These are phyloP conservation scores for Aspergillus pseudoviridinutans DNA, from an alignment of 2,329 filamentous ascomycete species.

Conservation along the genomic window DNA sequence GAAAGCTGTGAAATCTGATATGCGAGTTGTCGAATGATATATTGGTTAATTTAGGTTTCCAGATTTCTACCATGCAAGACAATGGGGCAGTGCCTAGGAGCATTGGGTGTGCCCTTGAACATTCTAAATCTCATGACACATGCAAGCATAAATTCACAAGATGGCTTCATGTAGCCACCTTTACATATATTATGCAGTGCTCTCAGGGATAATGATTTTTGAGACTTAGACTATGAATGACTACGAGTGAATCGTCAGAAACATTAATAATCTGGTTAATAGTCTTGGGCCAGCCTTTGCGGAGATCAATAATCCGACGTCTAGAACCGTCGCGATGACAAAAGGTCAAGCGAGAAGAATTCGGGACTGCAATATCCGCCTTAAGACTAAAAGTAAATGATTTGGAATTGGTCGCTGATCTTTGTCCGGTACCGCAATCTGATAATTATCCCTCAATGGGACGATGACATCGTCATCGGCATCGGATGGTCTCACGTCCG, in stretches of 20 bases:
- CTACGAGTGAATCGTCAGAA: neutral
- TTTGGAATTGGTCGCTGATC: neutral
- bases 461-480: neutral
- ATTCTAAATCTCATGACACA: neutral
- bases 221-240: neutral
- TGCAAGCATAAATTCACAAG: neutral
- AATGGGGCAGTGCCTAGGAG: neutral
- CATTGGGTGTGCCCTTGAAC: neutral
- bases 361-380: neutral
- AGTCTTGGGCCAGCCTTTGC: neutral
- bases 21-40: neutral
- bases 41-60: neutral
- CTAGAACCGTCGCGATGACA: neutral
- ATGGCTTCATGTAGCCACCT: neutral
- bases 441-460: too few relatives aligned
- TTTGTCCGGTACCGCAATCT: neutral
- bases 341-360: neutral
- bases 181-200: neutral
- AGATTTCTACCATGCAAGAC: neutral
- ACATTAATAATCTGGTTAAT: neutral
- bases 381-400: neutral
- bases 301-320: neutral
- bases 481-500: neutral
- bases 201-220: neutral
- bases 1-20: too few relatives aligned